Conservation (phyloP, 2,329 filamentous ascomycete species). For the Cladophialophora exuberans region DNA sequence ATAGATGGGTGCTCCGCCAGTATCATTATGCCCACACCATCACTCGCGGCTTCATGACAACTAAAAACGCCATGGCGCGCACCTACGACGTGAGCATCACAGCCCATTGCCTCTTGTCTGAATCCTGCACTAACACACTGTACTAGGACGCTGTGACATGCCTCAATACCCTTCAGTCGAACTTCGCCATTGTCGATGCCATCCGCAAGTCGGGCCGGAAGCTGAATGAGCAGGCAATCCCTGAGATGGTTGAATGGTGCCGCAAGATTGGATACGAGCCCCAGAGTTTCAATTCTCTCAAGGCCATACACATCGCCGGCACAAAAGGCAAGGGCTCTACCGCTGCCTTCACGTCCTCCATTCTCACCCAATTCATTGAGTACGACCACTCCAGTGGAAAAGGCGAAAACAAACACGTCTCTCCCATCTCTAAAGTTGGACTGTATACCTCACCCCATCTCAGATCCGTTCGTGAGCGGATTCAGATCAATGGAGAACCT, state of each 20-base stretch:
- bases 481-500: slow-evolving; percentile 74
- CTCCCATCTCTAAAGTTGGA: slow-evolving; percentile 64
- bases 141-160: slow-evolving; percentile 70
- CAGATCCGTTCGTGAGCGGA: slow-evolving; percentile 80
- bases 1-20: slow-evolving; percentile 22
- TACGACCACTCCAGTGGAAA: slow-evolving; percentile 34
- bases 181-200: slow-evolving; percentile 75
- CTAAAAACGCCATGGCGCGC: slow-evolving; percentile 24
- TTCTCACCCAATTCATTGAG: slow-evolving; percentile 66
- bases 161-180: slow-evolving; percentile 78
- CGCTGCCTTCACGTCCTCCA: slow-evolving; percentile 78
- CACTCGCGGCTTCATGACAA: slow-evolving; percentile 23
- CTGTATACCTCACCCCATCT: slow-evolving; percentile 87
- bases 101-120: neutral
- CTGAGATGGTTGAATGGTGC: slow-evolving; percentile 81
- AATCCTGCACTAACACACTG: neutral
- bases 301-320: slow-evolving; percentile 80
- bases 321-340: slow-evolving; percentile 95
- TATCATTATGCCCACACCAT: neutral
- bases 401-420: no score
- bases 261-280: slow-evolving; percentile 73
- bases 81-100: slow-evolving; percentile 30
- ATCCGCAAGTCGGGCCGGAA: slow-evolving; percentile 73
- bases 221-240: slow-evolving; percentile 75
- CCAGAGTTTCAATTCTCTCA: slow-evolving; percentile 58